Evolutionary conservation across 441 rosid genomes (phyloP), one percentile per base, ranked within the genome.

Genomic region (Raphanus hybrid): DNA sequence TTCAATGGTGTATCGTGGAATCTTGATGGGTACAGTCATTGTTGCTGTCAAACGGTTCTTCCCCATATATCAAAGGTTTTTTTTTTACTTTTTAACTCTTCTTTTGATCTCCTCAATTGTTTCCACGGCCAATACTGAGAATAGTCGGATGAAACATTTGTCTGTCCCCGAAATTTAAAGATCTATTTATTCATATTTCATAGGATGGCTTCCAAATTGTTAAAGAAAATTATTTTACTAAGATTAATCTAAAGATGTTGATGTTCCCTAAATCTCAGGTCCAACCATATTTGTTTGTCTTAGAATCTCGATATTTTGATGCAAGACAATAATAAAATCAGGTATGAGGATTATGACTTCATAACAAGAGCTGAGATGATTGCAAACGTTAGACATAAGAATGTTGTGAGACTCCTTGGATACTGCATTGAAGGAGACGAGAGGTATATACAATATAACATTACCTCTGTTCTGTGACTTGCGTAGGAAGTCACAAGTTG

Each of bases 11-110:
- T 87, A 88, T 80, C 86, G 84, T 0, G 93, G 93, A 4, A 16
- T 81, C 64, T 82, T 91, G 85, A 67, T 83, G 73, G 83, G 88
- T 58, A 76, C 81, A 27, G 70, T 80, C 3, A 72, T 85, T 80
- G 88, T 88, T 5, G 87, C 91, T 2, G 85, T 89, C 32, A 91
- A 89, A 83, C 83, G 75, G 18, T 76, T 90, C 59, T 65, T 57
- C 34, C 43, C 78, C n/a, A 26, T 61, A 5, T 35, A 64, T 77
- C 81, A 79, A 81, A 83, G 90, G 92, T 88, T 70, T 37, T 37
- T 15, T n/a, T 16, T 23, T 23, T 23, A 16, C 26, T 18, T 58
- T 59, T 23, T 7, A 1, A 64, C 67, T 62, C 55, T 35, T 14
- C 26, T 23, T 23, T 23, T 23, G 26, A 23, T 23, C 26, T 23